phyloP scores from a whole-genome alignment of 768 basidiomycete genomes.

The Tubosaeta sp. region DNA sequence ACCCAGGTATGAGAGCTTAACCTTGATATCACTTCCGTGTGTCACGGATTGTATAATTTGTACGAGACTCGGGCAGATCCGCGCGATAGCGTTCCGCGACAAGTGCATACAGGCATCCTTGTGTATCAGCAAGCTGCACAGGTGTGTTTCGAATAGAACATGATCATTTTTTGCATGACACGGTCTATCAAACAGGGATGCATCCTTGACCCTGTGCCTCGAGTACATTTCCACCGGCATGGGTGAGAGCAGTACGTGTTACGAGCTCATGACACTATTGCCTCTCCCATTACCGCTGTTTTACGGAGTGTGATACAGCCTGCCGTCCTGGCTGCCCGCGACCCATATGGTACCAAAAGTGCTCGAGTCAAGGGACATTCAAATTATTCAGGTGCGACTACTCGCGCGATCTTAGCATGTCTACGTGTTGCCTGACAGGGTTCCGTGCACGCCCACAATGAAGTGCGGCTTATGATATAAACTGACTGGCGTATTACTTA shows the following conservation, averaged over 20 bases:
- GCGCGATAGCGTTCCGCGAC: constrained; percentile 21
- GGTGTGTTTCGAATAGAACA: constrained; percentile 27
- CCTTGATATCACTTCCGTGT: constrained; percentile 18
- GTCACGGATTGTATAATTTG: constrained; percentile 22
- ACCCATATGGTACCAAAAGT: constrained; percentile 22
- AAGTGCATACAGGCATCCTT: constrained; percentile 32
- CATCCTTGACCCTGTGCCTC: constrained; percentile 26
- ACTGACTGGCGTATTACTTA: constrained; percentile 17
- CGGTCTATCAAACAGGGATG: constrained; percentile 2
- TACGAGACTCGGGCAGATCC: constrained; percentile 27
- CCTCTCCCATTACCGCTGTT: constrained; percentile 9
- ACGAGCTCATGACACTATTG: constrained; percentile 9
- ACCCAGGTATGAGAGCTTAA: constrained; percentile 8
- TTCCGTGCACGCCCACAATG: constrained; percentile 19
- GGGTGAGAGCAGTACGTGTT: constrained; percentile 34
- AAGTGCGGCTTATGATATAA: constrained; percentile 9
- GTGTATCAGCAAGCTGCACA: constrained; percentile 33
- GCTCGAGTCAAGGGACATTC: constrained; percentile 24
- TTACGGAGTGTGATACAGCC: constrained; percentile 29
- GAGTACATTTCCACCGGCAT: constrained; percentile 27
- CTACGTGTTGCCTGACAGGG: constrained; percentile 16
- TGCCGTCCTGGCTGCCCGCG: constrained; percentile 30
- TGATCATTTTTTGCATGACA: constrained; percentile 7
- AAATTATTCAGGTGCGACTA: constrained; percentile 31
- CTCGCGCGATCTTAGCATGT: constrained; percentile 6